Base-by-base conservation (phyloP, 306 rosid genomes). In the Cyamopsis tetragonoloba region DNA sequence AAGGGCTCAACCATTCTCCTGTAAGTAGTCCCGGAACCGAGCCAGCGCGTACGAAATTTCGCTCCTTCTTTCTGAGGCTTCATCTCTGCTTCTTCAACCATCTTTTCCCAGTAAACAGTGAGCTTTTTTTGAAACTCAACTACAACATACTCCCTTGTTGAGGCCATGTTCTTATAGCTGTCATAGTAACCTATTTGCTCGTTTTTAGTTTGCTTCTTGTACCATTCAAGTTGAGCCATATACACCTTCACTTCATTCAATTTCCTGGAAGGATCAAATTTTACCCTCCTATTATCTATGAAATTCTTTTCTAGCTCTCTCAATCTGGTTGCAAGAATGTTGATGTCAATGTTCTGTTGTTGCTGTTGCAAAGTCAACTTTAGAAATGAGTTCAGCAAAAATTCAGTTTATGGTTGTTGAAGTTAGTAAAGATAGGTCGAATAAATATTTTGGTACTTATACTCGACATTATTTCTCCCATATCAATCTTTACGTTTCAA, bases 1-100 rank as follows among this genome's bases (percentile, higher is more conserved):
- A 87, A 66, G 1, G 92, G 92, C 17, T 90, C 95, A 11, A 84
- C 67, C 89, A 90, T 84, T 70, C 74, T 84, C 70, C 87, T 71
- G 18, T 76, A 90, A 30, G 7, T 85, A 1, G 73, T 72, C 15
- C 92, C 95, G 0, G 18, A 82, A 0, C 0, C 23, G 19, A 90
- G 82, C 82, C 79, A 85, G 0, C 80, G 14, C 0, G 19, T 37
- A 8, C 63, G 55, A 8, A 84, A 61, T 0, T 24, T 0, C 0
- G 71, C 71, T 0, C 80, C 84, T 62, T 73, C 89, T 19, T 4
- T 58, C 20, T 76, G 83, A 3, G 92, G 95, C 43, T 59, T 79
- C 39, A 26, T 66, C 30, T 82, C 80, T 5, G 19, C 92, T 23
- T 85, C 90, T 50, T 49, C 76, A 1, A 90, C 92, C 80, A 32